Evolutionary conservation across 371 early-diverging fungal species (phyloP), one percentile per base, ranked within the genome.

Genomic region (Mortierella sp.): DNA sequence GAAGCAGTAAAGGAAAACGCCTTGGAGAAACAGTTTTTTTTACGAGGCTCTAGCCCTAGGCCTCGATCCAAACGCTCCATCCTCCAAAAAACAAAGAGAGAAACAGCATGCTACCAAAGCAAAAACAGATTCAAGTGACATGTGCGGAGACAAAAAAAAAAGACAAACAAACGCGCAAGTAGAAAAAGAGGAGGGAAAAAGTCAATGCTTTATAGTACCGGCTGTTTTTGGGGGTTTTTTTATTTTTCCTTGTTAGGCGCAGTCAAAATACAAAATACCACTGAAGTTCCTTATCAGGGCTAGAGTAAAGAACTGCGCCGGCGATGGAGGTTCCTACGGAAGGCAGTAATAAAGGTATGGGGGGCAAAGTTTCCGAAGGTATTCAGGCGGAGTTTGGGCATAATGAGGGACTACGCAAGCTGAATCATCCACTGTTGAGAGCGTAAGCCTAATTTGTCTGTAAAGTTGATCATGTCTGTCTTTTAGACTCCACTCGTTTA

Each of bases 401-500:
- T n/a, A n/a, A n/a, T n/a, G n/a, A n/a, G n/a, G n/a, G n/a, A n/a
- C n/a, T n/a, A n/a, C n/a, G n/a, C n/a, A n/a, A n/a, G n/a, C n/a
- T n/a, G n/a, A n/a, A n/a, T n/a, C n/a, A n/a, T n/a, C n/a, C n/a
- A n/a, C n/a, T n/a, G n/a, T n/a, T n/a, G n/a, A n/a, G n/a, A n/a
- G n/a, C n/a, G n/a, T n/a, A n/a, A n/a, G n/a, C n/a, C n/a, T n/a
- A n/a, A n/a, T n/a, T n/a, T n/a, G n/a, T n/a, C n/a, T n/a, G n/a
- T n/a, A n/a, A n/a, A n/a, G n/a, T n/a, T n/a, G n/a, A n/a, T n/a
- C 59, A n/a, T 58, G 37, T 12, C n/a, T 55, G 29, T 55, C 34
- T 58, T 58, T 58, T 1, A 58, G 59, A 58, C 61, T 60, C 61
- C 40, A 43, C 42, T 62, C 23, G 32, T 35, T 29, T 7, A 17